Evolutionary conservation across 176 grass and related monocot genomes (phyloP).

Genomic region (Lolium perenne): DNA sequence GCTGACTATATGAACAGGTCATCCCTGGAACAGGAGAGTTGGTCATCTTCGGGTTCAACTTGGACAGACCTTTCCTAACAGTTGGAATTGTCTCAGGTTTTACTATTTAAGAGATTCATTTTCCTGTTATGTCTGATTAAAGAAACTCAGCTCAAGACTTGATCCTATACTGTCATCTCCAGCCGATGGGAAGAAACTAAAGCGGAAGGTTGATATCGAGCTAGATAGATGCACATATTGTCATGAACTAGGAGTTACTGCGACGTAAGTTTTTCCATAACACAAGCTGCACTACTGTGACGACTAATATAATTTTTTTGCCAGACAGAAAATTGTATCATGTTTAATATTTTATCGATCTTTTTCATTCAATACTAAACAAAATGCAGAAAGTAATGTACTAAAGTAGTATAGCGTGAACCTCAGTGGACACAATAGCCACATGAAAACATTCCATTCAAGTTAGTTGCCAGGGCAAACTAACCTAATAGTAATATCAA

Average conservation of each 20-base stretch:
- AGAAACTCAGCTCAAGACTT: not conserved
- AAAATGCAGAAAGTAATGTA: not conserved
- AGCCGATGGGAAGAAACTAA: constrained; percentile 41
- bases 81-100: constrained; percentile 47
- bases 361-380: constrained; percentile 4
- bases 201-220: constrained; percentile 36
- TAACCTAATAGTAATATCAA: not conserved
- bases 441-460: not conserved
- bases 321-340: not conserved
- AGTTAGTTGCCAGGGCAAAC: not conserved
- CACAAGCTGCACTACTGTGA: not conserved
- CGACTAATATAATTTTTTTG: not conserved
- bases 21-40: constrained; percentile 43
- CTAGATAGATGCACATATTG: constrained; percentile 29
- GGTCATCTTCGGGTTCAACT: constrained; percentile 17
- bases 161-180: not conserved
- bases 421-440: not conserved
- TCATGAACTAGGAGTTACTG: constrained; percentile 45
- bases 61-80: constrained; percentile 24
- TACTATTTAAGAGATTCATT: not conserved
- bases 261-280: constrained; percentile 32
- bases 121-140: not conserved
- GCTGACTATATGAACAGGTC: constrained; percentile 8
- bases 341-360: not conserved
- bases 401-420: not conserved